Evolutionary conservation across 2,329 filamentous ascomycete genomes (phyloP), one percentile per base, ranked within the genome.

Genomic region (Hymenoscyphus fructigenus): DNA sequence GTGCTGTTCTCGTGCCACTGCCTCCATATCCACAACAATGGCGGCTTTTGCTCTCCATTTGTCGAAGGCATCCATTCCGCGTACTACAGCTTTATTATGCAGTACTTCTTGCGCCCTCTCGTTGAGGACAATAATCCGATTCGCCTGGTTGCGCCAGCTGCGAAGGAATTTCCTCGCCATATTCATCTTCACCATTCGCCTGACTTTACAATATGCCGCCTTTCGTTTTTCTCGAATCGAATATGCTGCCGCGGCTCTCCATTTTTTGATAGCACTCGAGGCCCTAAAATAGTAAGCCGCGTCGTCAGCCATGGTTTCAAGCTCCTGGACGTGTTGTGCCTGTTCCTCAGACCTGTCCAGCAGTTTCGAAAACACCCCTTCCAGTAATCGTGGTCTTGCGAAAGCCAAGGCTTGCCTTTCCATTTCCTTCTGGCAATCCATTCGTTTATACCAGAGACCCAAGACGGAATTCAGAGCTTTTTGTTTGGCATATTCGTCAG

Each of bases 191-290:
- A 59, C 65, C 32, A 63, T 71, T 57, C 75, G 67, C 41, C 72
- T 71, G 32, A 76, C 71, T 64, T 72, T 67, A 23, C 65, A 61
- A 65, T 75, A 76, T 28, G 74, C 71, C 34, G 57, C 58, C 55
- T 72, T 75, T 44, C 73, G 68, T 64, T 73, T 76, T 53, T 74
- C 72, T 28, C 74, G 70, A 38, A 68, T 74, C 15, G 71, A 44
- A 36, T 53, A 55, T 57, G 73, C 71, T 5, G 72, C 68, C 12
- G 72, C 69, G 17, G 66, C 60, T 67, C 69, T 75, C 75, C 75
- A 76, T 59, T 58, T 67, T 44, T 70, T 74, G 17, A 76, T 47
- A 26, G 64, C 64, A 57, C 67, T 75, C 23, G 69, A 69, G 20
- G 70, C 66, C 58, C 70, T 57, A 62, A 76, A 74, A 62, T 72